These are phyloP conservation scores for Citrus maxima DNA, from an alignment of 345 rosid genomes.

Conservation along the genomic window DNA sequence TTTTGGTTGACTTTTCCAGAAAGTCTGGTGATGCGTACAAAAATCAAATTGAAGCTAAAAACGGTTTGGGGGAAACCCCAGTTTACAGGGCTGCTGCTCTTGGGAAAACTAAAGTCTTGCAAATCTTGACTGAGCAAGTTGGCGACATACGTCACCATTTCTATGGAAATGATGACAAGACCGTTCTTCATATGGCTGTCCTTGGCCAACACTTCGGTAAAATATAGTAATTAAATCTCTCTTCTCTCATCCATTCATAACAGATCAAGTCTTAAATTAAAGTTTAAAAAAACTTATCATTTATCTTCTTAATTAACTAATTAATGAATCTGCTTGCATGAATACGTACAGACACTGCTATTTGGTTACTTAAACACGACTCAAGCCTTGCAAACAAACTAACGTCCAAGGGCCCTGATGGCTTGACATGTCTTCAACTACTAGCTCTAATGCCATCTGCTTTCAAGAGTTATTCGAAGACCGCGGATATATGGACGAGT, in stretches of 20 bases:
- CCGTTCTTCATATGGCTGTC: constrained; percentile 7
- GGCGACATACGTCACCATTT: not conserved
- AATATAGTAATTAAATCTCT: no score
- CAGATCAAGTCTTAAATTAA: no score
- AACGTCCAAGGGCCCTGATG: not conserved
- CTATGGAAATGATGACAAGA: not conserved
- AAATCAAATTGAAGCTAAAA: not conserved
- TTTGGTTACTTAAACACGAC: not conserved
- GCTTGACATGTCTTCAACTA: not conserved
- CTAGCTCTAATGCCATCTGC: not conserved
- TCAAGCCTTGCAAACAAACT: not conserved
- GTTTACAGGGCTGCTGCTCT: not conserved
- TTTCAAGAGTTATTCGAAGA: not conserved
- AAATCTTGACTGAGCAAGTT: no score
- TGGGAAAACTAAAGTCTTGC: not conserved
- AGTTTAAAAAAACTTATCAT: no score
- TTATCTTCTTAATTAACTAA: not conserved
- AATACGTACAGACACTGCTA: not conserved
- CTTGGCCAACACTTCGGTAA: not conserved
- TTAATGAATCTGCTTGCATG: not conserved
- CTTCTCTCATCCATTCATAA: no score
- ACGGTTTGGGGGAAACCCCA: not conserved
- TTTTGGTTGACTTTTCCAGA: not conserved
- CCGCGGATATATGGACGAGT: not conserved
- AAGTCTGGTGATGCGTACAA: not conserved